Base-by-base conservation (phyloP, 352 stramenopile genomes). In the Phytophthora ohioensis region DNA sequence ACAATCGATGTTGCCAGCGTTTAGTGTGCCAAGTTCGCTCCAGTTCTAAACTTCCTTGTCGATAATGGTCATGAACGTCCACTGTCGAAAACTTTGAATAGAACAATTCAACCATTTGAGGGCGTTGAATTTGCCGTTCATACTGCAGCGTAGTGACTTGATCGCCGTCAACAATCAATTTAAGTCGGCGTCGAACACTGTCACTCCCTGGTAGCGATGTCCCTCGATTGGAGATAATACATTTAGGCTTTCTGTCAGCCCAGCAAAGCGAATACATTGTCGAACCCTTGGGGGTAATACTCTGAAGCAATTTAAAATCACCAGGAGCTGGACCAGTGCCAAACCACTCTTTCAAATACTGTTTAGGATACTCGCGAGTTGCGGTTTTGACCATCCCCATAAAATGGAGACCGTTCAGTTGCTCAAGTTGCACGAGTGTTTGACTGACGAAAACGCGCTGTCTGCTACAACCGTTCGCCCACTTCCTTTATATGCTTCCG, bases 81-180 rank as follows among this genome's bases (percentile, higher is more conserved):
- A 65, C 57, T 7, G 38, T 17, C 15, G 36, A 58, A 5, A 57
- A 48, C 35, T 43, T 51, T 8, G 17, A 49, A 13, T 27, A 66
- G 46, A 51, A 66, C 10, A 66, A 35, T 8, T 66, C 46, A n/a
- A 51, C 32, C 58, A 57, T 57, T 41, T 57, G 47, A 12, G 58
- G 46, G n/a, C 58, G 58, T 10, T 36, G 31, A 3, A 66, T 45
- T 39, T 36, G 45, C 41, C 38, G 21, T 4, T 66, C 45, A 27
- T 57, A 57, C 15, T 42, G 35, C 34, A 57, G 30, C 4, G 15
- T 52, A 41, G 35, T 38, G 1, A 48, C 15, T 30, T 64, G 17
- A n/a, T 47, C 35, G 8, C 36, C 30, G n/a, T 51, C 30, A 1
- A 64, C n/a, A 31, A 48, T 38, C 12, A 51, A 15, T 36, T 43